phyloP scores from a whole-genome alignment of 306 rosid genomes.

The Casuarina cunninghamiana region DNA sequence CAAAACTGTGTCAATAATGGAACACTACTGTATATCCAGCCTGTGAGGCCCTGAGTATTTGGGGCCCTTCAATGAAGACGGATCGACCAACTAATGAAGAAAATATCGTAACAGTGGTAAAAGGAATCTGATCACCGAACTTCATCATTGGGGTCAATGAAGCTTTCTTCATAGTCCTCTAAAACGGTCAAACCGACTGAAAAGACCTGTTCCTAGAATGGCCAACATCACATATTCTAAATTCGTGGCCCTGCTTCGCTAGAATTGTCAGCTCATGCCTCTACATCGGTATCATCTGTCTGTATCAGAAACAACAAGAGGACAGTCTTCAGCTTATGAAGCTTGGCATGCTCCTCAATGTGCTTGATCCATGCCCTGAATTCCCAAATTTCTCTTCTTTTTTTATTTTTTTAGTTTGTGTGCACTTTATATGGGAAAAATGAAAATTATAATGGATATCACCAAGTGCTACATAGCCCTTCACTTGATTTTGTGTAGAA shows the following conservation, averaged over 20 bases:
- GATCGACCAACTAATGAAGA: not conserved
- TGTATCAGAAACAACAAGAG: slow-evolving; percentile 34
- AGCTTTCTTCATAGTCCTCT: not conserved
- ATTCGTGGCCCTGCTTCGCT: slow-evolving; percentile 46
- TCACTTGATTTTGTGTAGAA: too few species aligned
- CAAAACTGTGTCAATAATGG: not conserved
- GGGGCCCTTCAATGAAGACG: not conserved
- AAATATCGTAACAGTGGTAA: not conserved
- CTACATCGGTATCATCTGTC: slow-evolving; percentile 33
- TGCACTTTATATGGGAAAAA: too few species aligned
- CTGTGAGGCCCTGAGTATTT: slow-evolving; percentile 5
- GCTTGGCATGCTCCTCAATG: not conserved
- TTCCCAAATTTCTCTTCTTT: too few species aligned
- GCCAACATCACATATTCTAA: slow-evolving; percentile 74
- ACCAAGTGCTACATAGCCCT: too few species aligned
- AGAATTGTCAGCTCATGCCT: slow-evolving; percentile 60
- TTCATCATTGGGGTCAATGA: slow-evolving; percentile 21
- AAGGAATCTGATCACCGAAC: not conserved
- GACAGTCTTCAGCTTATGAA: not conserved
- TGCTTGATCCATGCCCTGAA: too few species aligned
- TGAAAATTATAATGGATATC: too few species aligned
- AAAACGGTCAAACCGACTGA: slow-evolving; percentile 29
- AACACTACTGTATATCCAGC: slow-evolving; percentile 22
- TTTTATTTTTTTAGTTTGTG: too few species aligned
- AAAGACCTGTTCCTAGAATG: slow-evolving; percentile 39